These are phyloP conservation scores for Xylariaceae sp. DNA, from an alignment of 2,329 filamentous ascomycete genomes.

Conservation along the genomic window DNA sequence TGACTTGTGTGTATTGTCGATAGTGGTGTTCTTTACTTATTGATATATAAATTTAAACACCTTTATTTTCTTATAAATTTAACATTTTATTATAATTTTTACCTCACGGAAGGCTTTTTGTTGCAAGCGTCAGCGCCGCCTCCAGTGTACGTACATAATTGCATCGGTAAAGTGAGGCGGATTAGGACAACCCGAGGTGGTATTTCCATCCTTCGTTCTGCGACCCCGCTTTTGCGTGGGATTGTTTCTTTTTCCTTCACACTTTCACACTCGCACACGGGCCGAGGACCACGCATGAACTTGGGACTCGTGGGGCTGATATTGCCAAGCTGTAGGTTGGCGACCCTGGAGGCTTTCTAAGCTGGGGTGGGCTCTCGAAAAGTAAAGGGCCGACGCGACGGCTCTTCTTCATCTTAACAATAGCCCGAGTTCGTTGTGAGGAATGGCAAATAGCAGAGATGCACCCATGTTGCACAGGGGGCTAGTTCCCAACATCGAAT, in stretches of 20 bases:
- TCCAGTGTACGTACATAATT: too few species aligned
- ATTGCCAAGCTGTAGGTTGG: slow-evolving; percentile 12
- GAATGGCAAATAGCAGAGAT: not conserved
- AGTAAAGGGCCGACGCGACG: not conserved
- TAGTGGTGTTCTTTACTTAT: too few species aligned
- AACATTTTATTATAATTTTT: too few species aligned
- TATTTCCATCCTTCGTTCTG: slow-evolving; percentile 4
- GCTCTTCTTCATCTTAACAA: slow-evolving; percentile 25
- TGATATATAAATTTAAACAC: too few species aligned
- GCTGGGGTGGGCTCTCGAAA: slow-evolving; percentile 2
- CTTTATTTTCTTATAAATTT: too few species aligned
- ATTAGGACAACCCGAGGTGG: not conserved
- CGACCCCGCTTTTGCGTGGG: slow-evolving; percentile 9
- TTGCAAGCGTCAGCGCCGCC: too few species aligned
- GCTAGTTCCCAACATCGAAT: slow-evolving; percentile 7
- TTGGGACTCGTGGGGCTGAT: slow-evolving; percentile 6
- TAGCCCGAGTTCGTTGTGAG: slow-evolving; percentile 12
- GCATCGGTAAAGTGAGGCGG: slow-evolving; percentile 19
- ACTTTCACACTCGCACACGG: not conserved
- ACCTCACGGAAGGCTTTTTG: not conserved
- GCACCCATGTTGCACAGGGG: not conserved
- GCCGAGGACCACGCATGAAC: not conserved
- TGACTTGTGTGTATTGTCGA: too few species aligned
- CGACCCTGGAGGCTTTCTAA: not conserved
- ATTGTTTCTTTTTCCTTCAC: not conserved